These are phyloP conservation scores for Calonectria ilicicola DNA, from an alignment of 2,329 filamentous ascomycete genomes.

Conservation along the genomic window DNA sequence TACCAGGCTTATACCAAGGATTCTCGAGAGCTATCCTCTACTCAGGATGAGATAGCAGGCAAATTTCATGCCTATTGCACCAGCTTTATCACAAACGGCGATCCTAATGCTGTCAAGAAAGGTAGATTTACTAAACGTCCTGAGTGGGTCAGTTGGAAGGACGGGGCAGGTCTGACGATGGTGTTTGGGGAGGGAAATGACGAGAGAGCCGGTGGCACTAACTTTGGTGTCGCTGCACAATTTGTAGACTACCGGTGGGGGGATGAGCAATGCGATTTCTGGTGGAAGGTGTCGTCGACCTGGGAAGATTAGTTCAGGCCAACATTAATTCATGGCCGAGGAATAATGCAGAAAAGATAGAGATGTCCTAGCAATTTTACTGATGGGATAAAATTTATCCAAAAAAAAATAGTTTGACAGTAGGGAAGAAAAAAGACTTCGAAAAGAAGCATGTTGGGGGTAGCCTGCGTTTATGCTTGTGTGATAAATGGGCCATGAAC, in stretches of 20 bases:
- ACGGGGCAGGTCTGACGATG: conserved; percentile 51
- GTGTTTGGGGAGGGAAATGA: conserved; percentile 61
- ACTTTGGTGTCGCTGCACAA: conserved; percentile 52
- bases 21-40: conserved; percentile 49
- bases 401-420: not conserved
- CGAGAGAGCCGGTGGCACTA: conserved; percentile 57
- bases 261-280: conserved; percentile 58
- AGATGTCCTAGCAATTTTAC: not conserved
- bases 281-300: conserved; percentile 51
- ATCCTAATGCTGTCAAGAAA: conserved; percentile 34
- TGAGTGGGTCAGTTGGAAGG: conserved; percentile 40
- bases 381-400: not conserved
- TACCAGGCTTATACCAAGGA: conserved; percentile 54
- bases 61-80: conserved; percentile 37
- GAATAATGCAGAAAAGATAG: not conserved
- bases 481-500: not conserved
- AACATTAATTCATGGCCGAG: not conserved
- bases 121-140: conserved; percentile 37
- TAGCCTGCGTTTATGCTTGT: not conserved
- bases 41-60: conserved; percentile 39
- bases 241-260: conserved; percentile 55
- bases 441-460: not conserved
- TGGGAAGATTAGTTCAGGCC: conserved; percentile 41
- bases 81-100: conserved; percentile 36
- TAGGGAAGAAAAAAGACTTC: not conserved